Evolutionary conservation across 1,139 yeast genomes (phyloP).

Genomic region (Debaryomyces subglobosus): DNA sequence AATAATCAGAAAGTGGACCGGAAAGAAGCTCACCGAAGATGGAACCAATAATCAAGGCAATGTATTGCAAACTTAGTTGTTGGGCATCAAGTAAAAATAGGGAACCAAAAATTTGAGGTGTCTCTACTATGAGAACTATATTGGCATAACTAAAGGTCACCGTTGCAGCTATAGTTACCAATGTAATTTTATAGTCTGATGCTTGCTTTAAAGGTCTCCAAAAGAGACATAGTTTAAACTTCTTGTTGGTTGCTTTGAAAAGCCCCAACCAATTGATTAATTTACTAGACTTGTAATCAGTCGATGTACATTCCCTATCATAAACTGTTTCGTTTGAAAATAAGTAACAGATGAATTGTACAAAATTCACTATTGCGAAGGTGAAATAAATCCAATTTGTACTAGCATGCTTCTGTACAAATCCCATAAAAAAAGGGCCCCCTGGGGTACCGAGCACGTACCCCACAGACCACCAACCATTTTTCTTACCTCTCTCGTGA

Average conservation of each 20-base stretch:
- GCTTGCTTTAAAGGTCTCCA: slow-evolving; percentile 19
- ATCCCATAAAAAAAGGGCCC: slow-evolving; percentile 21
- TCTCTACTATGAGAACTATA: slow-evolving; percentile 26
- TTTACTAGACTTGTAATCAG: neutral
- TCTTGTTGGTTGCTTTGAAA: slow-evolving; percentile 6
- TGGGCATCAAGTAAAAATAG: slow-evolving; percentile 25
- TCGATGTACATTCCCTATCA: neutral
- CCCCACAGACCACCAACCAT: slow-evolving; percentile 22
- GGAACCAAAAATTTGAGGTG: slow-evolving; percentile 26
- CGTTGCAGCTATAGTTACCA: slow-evolving; percentile 23
- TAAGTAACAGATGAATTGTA: slow-evolving; percentile 15
- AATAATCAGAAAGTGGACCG: slow-evolving; percentile 28
- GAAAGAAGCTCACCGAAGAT: slow-evolving; percentile 26
- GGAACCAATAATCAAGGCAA: slow-evolving; percentile 27
- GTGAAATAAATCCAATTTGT: slow-evolving; percentile 17
- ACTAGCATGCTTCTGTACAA: slow-evolving; percentile 10
- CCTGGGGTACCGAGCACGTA: slow-evolving; percentile 19
- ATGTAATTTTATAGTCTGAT: slow-evolving; percentile 13
- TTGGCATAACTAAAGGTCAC: slow-evolving; percentile 27
- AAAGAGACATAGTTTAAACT: slow-evolving; percentile 12
- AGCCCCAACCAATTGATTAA: slow-evolving; percentile 9
- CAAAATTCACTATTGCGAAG: slow-evolving; percentile 19
- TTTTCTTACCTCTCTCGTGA: slow-evolving; percentile 20
- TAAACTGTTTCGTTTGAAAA: slow-evolving; percentile 19
- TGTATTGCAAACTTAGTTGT: slow-evolving; percentile 25